phyloP scores from a whole-genome alignment of 1,139 yeast genomes.

The Debaryomyces fabryi region DNA sequence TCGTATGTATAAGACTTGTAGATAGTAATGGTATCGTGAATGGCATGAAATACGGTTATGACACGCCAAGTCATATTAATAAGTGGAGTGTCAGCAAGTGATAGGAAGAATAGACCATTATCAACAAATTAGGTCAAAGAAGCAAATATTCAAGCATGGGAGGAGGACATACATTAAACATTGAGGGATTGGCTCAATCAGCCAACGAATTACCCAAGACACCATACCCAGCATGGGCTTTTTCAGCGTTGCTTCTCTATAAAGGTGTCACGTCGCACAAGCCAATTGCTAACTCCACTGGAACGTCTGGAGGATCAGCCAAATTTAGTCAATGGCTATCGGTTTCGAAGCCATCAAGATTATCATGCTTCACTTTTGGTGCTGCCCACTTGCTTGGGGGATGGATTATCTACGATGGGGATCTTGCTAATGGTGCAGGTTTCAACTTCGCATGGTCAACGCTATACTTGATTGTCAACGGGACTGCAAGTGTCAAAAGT shows the following conservation, averaged over 20 bases:
- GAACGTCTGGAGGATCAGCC: constrained; percentile 34
- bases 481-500: constrained; percentile 56
- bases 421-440: constrained; percentile 82
- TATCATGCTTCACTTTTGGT: constrained; percentile 57
- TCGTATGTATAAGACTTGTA: too few species aligned
- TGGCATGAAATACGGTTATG: constrained; percentile 4
- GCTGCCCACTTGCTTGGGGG: constrained; percentile 77
- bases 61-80: background rate
- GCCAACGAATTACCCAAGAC: constrained; percentile 41
- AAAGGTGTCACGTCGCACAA: constrained; percentile 42
- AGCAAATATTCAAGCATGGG: background rate
- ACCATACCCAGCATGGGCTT: constrained; percentile 57
- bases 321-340: constrained; percentile 31
- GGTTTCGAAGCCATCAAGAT: constrained; percentile 37
- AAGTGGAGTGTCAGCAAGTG: constrained; percentile 2
- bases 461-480: constrained; percentile 75
- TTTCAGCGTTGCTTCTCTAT: constrained; percentile 42
- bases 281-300: constrained; percentile 24
- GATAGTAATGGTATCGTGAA: constrained; percentile 31
- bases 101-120: background rate
- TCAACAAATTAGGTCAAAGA: background rate
- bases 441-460: constrained; percentile 87
- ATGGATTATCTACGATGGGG: constrained; percentile 80
- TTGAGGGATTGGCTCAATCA: background rate
- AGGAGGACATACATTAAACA: background rate